Base-by-base conservation (phyloP, 129 eudicot genomes). In the Arctium minus region DNA sequence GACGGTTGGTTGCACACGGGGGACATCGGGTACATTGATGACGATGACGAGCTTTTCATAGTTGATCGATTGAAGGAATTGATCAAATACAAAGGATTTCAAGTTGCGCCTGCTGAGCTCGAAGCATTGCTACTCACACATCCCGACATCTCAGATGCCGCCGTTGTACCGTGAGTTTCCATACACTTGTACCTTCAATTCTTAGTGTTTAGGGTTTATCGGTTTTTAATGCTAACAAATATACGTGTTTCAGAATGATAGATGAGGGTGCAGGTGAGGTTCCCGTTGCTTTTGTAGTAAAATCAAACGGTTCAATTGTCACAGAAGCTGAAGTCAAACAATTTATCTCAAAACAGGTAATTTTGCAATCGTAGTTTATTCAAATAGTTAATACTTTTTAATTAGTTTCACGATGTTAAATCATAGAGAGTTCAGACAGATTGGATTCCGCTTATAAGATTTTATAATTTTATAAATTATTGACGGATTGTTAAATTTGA, bases 61-160 rank as follows among this genome's bases (percentile, higher is more conserved):
- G 98, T 96, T 9, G 99, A 96, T 85, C 85, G 99, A 10, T 76
- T 96, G 36, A 96, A 96, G 83, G 99, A 96, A 44, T 11, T 96
- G 64, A 96, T 96, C 48, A 93, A 96, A 67, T 96, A 96, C 84
- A 96, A 96, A 87, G 99, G 99, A 0, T 96, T 91, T 82, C 99
- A 96, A 80, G 99, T 96, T 17, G 99, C 99, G 4, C 99, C 99
- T 0, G 99, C 99, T 11, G 99, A 96, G 77, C 91, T 96, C 29
- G 99, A 93, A 84, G 99, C 98, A 3, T 22, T 96, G 81, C 84
- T 96, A 3, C 83, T 96, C 18, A 86, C 82, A 76, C 93, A 96
- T 75, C 87, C 92, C 3, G 65, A 74, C 78, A 86, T 96, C 30
- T 87, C 92, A 0, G 99, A 93, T 73, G 99, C 98, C 50, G 99